Percentiles rank a stretch among this genome's conserved stretches.
These are phyloP conservation scores for Clavispora vitiphila DNA, from an alignment of 805 yeast genomes.

Conservation along the genomic window DNA sequence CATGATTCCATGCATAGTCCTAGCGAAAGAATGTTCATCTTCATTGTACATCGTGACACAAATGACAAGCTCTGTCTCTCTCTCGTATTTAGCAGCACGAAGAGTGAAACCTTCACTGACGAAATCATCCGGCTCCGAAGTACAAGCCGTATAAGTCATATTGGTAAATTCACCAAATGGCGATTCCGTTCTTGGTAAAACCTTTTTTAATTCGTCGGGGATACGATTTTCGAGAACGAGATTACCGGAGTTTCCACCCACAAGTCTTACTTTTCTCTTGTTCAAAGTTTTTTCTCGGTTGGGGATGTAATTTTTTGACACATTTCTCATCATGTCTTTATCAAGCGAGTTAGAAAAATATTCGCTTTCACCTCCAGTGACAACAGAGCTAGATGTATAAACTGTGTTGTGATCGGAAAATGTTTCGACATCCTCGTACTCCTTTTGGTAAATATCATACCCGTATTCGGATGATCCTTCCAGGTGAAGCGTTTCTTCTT, in stretches of 20 bases:
- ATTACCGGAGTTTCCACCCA: slow-evolving; percentile 60
- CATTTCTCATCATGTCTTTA: slow-evolving; percentile 43
- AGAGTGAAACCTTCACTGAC: slow-evolving; percentile 75
- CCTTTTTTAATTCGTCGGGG: slow-evolving; percentile 81
- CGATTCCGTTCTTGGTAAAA: slow-evolving; percentile 75
- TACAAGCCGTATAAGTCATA: slow-evolving; percentile 97
- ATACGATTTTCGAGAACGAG: slow-evolving; percentile 90
- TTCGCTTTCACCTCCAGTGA: slow-evolving; percentile 32
- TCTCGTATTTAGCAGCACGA: slow-evolving; percentile 77
- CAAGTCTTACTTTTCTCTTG: slow-evolving; percentile 69
- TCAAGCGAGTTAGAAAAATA: slow-evolving; percentile 44
- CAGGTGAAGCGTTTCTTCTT: slow-evolving; percentile 29
- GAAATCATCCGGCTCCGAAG: slow-evolving; percentile 87
- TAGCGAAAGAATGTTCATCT: slow-evolving; percentile 80
- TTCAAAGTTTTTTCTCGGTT: slow-evolving; percentile 64
- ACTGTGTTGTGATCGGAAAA: slow-evolving; percentile 30
- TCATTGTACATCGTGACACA: slow-evolving; percentile 98
- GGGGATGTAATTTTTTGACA: slow-evolving; percentile 41
- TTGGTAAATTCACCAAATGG: slow-evolving; percentile 85
- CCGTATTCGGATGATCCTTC: slow-evolving; percentile 22
- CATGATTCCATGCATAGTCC: slow-evolving; percentile 94
- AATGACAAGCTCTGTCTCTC: slow-evolving; percentile 88
- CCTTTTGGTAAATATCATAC: slow-evolving; percentile 34
- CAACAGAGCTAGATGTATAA: slow-evolving; percentile 18
- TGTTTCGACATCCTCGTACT: slow-evolving; percentile 26